Evolutionary conservation across 306 rosid species (phyloP).

Genomic region (Rosa chinensis): DNA sequence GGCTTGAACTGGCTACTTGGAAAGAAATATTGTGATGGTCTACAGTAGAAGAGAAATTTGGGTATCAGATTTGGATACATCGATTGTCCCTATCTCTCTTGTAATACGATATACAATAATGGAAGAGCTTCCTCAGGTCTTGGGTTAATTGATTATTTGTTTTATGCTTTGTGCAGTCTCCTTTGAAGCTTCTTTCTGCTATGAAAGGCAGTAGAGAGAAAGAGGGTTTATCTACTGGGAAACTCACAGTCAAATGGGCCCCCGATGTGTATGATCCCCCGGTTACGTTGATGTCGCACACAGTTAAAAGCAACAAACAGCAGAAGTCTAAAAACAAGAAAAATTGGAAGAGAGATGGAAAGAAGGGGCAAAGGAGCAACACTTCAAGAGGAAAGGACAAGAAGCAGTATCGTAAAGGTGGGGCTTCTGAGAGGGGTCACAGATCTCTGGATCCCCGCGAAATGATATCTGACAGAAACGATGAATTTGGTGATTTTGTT

Average conservation of each 20-base stretch:
- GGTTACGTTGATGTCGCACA: slow-evolving; percentile 52
- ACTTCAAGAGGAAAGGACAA: slow-evolving; percentile 62
- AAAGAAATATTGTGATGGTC: neutral
- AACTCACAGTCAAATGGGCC: slow-evolving; percentile 75
- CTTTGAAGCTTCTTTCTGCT: slow-evolving; percentile 68
- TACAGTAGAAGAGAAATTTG: neutral
- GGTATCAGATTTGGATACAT: neutral
- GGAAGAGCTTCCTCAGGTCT: neutral
- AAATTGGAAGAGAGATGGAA: slow-evolving; percentile 59
- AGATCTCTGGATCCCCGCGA: slow-evolving; percentile 27
- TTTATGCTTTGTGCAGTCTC: slow-evolving; percentile 39
- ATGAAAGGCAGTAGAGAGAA: slow-evolving; percentile 79
- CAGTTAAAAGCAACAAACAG: slow-evolving; percentile 63
- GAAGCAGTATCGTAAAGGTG: slow-evolving; percentile 52
- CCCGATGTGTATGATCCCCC: slow-evolving; percentile 86
- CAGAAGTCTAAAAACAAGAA: slow-evolving; percentile 63
- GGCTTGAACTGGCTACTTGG: neutral
- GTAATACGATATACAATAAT: neutral
- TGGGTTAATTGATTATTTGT: neutral
- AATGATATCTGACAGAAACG: slow-evolving; percentile 5
- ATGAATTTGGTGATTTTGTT: slow-evolving; percentile 39
- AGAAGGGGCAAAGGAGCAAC: slow-evolving; percentile 59
- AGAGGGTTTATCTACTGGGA: slow-evolving; percentile 32
- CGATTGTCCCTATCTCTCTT: neutral
- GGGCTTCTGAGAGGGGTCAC: slow-evolving; percentile 38